Evolutionary conservation across 371 early-diverging fungal species (phyloP).

Genomic region (Fennellomyces sp.): DNA sequence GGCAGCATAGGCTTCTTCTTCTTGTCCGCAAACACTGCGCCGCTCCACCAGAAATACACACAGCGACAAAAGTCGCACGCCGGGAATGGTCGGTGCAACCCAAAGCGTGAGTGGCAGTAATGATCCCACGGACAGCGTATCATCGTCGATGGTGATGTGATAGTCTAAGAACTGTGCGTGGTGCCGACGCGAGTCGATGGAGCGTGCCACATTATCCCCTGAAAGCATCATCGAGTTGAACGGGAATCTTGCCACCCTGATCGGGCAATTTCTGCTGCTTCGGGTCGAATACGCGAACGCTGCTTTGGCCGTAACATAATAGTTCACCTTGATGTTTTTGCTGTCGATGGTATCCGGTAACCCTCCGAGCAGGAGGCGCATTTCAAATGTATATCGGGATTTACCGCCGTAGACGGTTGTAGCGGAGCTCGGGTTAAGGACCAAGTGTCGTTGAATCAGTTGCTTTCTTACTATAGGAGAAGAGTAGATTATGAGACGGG

Average conservation of each 20-base stretch:
- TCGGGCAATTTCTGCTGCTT: neutral
- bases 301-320: neutral
- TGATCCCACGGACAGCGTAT: neutral
- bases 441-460: conserved; percentile 2
- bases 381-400: neutral
- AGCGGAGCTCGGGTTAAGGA: conserved; percentile 1
- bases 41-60: neutral
- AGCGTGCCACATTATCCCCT: conserved; percentile 1
- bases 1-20: neutral
- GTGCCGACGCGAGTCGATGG: conserved; percentile 3
- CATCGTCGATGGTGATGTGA: neutral
- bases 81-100: neutral
- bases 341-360: conserved; percentile 2
- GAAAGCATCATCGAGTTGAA: neutral
- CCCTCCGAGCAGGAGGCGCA: neutral
- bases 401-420: neutral
- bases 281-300: neutral
- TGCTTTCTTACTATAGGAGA: neutral
- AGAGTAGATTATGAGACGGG: neutral
- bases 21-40: neutral
- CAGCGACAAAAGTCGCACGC: neutral
- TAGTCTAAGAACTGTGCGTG: conserved; percentile 5
- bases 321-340: conserved; percentile 1
- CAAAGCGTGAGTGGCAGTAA: neutral
- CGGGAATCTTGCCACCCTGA: neutral